Conservation (phyloP, 306 rosid genomes). For the Oxytropis ochrocephala region DNA sequence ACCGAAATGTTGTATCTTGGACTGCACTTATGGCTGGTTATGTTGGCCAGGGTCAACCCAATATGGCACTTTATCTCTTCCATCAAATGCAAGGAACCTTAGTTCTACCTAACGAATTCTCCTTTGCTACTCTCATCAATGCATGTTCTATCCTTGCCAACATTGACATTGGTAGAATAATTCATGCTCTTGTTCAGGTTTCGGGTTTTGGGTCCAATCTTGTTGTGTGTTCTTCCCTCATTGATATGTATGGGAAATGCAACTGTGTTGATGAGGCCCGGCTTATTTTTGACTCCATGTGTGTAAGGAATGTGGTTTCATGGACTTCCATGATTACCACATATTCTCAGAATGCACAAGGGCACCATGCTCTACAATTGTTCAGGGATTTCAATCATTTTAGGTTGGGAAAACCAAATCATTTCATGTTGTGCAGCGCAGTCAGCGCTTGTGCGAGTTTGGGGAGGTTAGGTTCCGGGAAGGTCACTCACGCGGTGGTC, state of each 20-base stretch:
- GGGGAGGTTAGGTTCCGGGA: constrained; percentile 62
- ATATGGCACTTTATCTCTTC: constrained; percentile 38
- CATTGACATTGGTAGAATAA: constrained; percentile 34
- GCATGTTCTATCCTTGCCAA: constrained; percentile 63
- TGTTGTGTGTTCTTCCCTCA: constrained; percentile 61
- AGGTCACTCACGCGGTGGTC: constrained; percentile 54
- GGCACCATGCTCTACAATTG: constrained; percentile 43
- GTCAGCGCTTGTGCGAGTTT: constrained; percentile 69
- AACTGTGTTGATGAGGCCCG: constrained; percentile 49
- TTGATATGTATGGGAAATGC: constrained; percentile 85
- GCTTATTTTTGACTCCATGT: constrained; percentile 53
- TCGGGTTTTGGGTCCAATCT: constrained; percentile 44
- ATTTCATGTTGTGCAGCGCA: constrained; percentile 67
- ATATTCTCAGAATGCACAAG: constrained; percentile 66
- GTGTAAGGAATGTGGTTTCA: constrained; percentile 55
- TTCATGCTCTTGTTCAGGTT: constrained; percentile 50
- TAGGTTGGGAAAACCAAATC: constrained; percentile 43
- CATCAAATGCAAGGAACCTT: constrained; percentile 35
- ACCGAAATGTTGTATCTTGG: constrained; percentile 68
- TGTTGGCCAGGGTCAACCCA: constrained; percentile 31
- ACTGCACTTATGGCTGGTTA: constrained; percentile 75
- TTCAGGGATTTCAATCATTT: constrained; percentile 44
- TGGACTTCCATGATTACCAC: constrained; percentile 89
- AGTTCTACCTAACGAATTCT: constrained; percentile 61
- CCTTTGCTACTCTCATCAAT: constrained; percentile 56